These are phyloP conservation scores for Articulospora tetracladia DNA, from an alignment of 495 filamentous ascomycete species.

Conservation along the genomic window DNA sequence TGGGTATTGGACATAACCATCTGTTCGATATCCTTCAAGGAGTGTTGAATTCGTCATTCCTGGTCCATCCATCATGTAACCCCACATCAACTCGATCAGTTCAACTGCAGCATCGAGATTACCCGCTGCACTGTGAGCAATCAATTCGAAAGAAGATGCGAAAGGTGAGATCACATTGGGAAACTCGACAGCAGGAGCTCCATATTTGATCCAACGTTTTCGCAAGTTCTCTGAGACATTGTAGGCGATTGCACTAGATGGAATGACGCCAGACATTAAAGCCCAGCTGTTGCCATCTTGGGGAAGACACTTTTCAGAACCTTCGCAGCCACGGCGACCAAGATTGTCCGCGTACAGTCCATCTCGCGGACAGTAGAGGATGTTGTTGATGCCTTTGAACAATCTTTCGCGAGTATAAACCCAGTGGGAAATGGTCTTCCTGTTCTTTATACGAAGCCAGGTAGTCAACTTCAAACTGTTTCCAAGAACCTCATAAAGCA, in stretches of 20 bases:
- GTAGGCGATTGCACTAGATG: constrained; percentile 8
- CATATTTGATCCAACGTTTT: constrained; percentile 52
- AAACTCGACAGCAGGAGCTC: constrained; percentile 55
- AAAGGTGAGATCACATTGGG: constrained; percentile 58
- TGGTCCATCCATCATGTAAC: constrained; percentile 56
- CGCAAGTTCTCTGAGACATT: constrained; percentile 38
- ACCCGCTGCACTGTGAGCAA: constrained; percentile 49
- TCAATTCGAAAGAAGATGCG: constrained; percentile 56
- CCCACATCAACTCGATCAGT: constrained; percentile 56
- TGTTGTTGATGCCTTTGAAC: constrained; percentile 22
- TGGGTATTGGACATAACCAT: constrained; percentile 55
- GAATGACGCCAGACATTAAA: constrained; percentile 29
- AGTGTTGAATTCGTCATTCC: constrained; percentile 60
- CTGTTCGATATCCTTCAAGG: constrained; percentile 53
- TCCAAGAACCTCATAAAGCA: constrained; percentile 31
- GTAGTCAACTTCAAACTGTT: constrained; percentile 31
- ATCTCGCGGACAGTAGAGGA: constrained; percentile 27
- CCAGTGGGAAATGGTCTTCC: constrained; percentile 16
- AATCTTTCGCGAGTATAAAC: constrained; percentile 10
- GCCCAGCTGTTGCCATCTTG: constrained; percentile 50
- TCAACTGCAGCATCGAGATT: constrained; percentile 46
- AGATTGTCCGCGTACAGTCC: constrained; percentile 33
- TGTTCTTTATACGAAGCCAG: constrained; percentile 21
- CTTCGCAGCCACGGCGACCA: constrained; percentile 22
- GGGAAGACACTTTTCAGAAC: constrained; percentile 29